phyloP scores from a whole-genome alignment of 1,139 yeast species.

The Hansenula sp. region DNA sequence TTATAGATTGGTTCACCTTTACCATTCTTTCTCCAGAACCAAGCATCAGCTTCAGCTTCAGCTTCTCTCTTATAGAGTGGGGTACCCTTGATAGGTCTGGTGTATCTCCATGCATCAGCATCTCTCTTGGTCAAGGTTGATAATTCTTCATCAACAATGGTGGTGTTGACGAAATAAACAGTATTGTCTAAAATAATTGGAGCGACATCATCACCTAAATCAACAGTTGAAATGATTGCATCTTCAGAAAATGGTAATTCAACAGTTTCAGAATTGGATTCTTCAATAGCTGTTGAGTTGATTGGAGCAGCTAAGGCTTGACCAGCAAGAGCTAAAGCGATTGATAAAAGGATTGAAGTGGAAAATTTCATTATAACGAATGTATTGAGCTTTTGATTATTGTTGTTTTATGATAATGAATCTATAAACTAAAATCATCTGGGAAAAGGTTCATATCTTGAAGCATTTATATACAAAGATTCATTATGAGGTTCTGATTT shows the following conservation, averaged over 20 bases:
- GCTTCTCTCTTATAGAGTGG: conserved; percentile 1
- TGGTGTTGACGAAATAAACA: conserved; percentile 1
- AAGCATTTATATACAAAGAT: neutral
- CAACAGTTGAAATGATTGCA: conserved; percentile 1
- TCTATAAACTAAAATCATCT: no score
- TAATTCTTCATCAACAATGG: neutral
- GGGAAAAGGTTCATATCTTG: no score
- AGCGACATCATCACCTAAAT: conserved; percentile 1
- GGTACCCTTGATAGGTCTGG: neutral
- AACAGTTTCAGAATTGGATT: neutral
- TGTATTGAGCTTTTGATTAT: neutral
- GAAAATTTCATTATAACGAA: conserved; percentile 1
- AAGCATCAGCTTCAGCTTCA: neutral
- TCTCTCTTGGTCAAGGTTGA: neutral
- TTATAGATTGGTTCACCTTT: neutral
- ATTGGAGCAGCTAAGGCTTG: conserved; percentile 1
- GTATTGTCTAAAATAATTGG: neutral
- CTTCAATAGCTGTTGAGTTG: neutral
- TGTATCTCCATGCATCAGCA: conserved; percentile 1
- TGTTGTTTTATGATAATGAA: neutral
- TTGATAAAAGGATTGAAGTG: neutral
- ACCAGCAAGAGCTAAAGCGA: neutral
- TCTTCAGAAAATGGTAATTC: neutral
- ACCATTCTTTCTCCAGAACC: neutral
- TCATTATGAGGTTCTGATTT: neutral